Evolutionary conservation across 768 basidiomycete genomes (phyloP).

Genomic region (Mycena vulgaris): DNA sequence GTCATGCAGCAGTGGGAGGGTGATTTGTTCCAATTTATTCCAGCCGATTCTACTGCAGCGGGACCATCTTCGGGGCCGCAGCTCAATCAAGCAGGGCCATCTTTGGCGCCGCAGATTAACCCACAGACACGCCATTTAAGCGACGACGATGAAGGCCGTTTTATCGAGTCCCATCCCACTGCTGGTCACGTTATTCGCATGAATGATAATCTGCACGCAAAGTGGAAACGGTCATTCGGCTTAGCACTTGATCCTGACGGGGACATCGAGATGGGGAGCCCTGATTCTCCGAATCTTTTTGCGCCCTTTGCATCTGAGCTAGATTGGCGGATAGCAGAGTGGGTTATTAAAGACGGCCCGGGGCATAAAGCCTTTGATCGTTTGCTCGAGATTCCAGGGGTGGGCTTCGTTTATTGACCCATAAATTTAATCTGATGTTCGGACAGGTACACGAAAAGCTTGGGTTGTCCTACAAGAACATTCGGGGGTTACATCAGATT

Average conservation of each 20-base stretch:
- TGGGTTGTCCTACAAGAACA: constrained; percentile 45
- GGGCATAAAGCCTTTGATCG: constrained; percentile 46
- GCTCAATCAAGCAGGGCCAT: background rate
- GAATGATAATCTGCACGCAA: constrained; percentile 25
- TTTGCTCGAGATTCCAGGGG: constrained; percentile 45
- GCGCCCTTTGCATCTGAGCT: constrained; percentile 44
- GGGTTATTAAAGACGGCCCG: constrained; percentile 45
- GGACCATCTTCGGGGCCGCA: background rate
- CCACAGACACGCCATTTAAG: background rate
- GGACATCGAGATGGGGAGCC: constrained; percentile 26
- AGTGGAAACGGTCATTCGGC: constrained; percentile 22
- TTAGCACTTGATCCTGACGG: background rate
- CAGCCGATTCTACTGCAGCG: background rate
- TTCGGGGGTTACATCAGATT: constrained; percentile 43
- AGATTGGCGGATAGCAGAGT: constrained; percentile 47
- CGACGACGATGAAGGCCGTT: constrained; percentile 25
- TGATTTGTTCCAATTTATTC: constrained; percentile 1
- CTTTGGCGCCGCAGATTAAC: background rate
- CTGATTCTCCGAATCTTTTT: constrained; percentile 13
- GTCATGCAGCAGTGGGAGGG: constrained; percentile 11
- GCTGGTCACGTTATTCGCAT: constrained; percentile 26
- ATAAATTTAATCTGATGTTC: background rate
- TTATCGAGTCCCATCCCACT: constrained; percentile 21
- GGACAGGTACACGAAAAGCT: constrained; percentile 42
- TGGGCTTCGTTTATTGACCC: constrained; percentile 21